phyloP scores from a whole-genome alignment of 2,329 filamentous ascomycete genomes.

The Penicillium vulpinum region DNA sequence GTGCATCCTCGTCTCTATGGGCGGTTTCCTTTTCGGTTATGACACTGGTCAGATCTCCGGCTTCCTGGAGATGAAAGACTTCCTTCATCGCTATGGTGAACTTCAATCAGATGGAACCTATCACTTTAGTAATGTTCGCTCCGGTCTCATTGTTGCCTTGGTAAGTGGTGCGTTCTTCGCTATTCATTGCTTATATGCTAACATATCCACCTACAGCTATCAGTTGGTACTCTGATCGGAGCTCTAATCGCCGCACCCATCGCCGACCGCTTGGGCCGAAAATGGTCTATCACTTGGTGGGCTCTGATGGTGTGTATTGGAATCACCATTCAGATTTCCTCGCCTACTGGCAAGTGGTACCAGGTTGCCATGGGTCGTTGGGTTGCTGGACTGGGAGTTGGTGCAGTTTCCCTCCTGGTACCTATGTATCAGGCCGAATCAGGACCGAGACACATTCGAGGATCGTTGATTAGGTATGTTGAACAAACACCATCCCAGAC shows the following conservation, averaged over 20 bases:
- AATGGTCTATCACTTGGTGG: constrained; percentile 45
- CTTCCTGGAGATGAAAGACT: constrained; percentile 45
- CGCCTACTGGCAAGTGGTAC: constrained; percentile 40
- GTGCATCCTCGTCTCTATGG: constrained; percentile 46
- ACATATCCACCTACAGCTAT: constrained; percentile 30
- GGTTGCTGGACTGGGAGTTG: constrained; percentile 47
- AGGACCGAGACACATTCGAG: constrained; percentile 47
- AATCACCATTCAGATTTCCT: constrained; percentile 45
- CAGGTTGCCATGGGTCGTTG: constrained; percentile 46
- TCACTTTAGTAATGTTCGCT: constrained; percentile 43
- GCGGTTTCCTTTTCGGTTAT: constrained; percentile 47
- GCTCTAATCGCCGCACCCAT: constrained; percentile 44
- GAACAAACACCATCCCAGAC: fast-evolving
- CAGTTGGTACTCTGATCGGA: constrained; percentile 46
- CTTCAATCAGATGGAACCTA: constrained; percentile 30
- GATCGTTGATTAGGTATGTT: constrained; percentile 41
- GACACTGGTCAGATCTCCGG: constrained; percentile 49
- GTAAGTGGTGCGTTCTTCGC: constrained; percentile 23
- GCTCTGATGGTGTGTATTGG: constrained; percentile 41
- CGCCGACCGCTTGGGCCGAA: constrained; percentile 45
- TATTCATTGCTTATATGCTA: neutral
- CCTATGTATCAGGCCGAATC: constrained; percentile 51
- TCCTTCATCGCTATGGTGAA: constrained; percentile 41
- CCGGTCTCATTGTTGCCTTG: constrained; percentile 45
- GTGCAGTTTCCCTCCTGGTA: constrained; percentile 44